These are phyloP conservation scores for Heracleum sosnowskyi DNA, from an alignment of 129 eudicot genomes.

Conservation along the genomic window DNA sequence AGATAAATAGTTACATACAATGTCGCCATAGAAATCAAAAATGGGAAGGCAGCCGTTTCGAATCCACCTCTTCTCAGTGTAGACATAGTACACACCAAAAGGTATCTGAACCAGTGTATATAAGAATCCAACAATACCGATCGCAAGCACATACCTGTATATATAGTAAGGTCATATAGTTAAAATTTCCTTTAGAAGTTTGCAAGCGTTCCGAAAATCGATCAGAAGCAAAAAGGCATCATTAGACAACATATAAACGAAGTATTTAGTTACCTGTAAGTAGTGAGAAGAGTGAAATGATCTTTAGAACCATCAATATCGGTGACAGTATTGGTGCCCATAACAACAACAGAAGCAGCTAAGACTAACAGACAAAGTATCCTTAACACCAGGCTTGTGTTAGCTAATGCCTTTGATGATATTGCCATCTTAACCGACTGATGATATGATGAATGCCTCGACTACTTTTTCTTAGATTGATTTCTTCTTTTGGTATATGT, in stretches of 20 bases:
- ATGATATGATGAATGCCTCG: neutral
- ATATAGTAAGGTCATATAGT: too few species aligned
- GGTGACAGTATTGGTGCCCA: constrained; percentile 25
- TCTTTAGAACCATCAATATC: constrained; percentile 8
- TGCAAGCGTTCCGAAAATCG: too few species aligned
- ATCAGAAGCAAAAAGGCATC: too few species aligned
- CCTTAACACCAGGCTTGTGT: constrained; percentile 27
- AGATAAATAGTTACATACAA: constrained; percentile 15
- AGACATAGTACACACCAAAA: constrained; percentile 37
- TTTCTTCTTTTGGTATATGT: neutral
- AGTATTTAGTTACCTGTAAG: constrained; percentile 28
- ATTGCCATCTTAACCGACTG: neutral
- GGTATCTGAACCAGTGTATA: constrained; percentile 40
- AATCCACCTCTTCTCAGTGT: constrained; percentile 33
- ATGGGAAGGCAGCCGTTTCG: constrained; percentile 23
- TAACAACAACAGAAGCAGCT: constrained; percentile 32
- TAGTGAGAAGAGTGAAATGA: constrained; percentile 26
- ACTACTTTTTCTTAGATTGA: neutral
- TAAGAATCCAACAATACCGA: constrained; percentile 26
- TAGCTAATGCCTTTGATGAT: constrained; percentile 20
- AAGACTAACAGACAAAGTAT: constrained; percentile 20
- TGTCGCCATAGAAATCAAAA: constrained; percentile 42
- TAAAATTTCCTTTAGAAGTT: neutral
- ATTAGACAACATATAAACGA: neutral
- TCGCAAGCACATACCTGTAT: constrained; percentile 44